Percentiles rank a stretch among this genome's conserved stretches.
Evolutionary conservation across 1,284 basidiomycete species (phyloP).

Genomic region (Ceratobasidium papillatum): DNA sequence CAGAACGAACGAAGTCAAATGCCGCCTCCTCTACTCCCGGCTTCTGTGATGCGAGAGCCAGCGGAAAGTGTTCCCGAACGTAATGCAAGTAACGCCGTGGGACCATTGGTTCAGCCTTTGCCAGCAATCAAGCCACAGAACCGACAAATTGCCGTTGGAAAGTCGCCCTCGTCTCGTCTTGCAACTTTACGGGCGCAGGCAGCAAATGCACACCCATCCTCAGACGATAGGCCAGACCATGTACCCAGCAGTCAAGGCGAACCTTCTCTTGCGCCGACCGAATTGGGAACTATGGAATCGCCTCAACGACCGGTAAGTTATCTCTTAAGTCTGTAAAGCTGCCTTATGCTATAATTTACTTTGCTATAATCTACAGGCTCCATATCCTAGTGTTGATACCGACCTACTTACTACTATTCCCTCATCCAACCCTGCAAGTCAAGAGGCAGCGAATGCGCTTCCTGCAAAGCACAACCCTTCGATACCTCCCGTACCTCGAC

Average conservation of each 20-base stretch:
- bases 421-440: conserved; percentile 6
- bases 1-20: neutral
- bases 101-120: neutral
- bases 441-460: neutral
- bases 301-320: neutral
- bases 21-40: neutral
- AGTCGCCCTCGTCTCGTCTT: neutral
- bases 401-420: conserved; percentile 12
- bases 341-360: neutral
- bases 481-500: conserved; percentile 4
- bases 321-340: no score
- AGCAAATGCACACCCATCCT: neutral
- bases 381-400: neutral
- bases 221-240: conserved; percentile 7
- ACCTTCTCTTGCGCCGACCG: conserved; percentile 11
- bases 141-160: neutral
- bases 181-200: neutral
- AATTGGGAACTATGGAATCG: conserved; percentile 24
- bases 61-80: neutral
- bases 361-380: neutral
- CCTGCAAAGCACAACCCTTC: neutral
- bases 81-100: neutral
- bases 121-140: neutral
- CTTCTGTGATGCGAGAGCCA: neutral
- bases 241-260: conserved; percentile 26